Conservation (phyloP, 1,139 yeast species). For the Ogataea hybrid region DNA sequence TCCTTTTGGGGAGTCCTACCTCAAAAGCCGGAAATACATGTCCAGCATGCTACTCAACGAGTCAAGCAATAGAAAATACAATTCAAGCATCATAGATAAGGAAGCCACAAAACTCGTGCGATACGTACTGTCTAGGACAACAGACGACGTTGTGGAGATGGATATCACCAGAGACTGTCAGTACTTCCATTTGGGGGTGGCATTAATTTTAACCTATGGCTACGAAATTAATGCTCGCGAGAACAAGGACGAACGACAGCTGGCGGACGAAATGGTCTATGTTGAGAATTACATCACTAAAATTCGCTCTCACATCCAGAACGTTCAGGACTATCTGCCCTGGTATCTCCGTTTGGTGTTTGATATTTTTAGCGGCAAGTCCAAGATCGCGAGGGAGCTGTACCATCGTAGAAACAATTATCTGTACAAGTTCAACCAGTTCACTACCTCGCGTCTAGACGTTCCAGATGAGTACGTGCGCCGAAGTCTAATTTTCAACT, state of each 20-base stretch:
- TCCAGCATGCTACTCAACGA: constrained; percentile 47
- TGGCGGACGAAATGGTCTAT: constrained; percentile 54
- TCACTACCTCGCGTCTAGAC: constrained; percentile 30
- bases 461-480: constrained; percentile 12
- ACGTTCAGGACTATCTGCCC: constrained; percentile 63
- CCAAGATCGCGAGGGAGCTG: constrained; percentile 35
- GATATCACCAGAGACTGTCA: constrained; percentile 35
- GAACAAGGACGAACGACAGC: constrained; percentile 36
- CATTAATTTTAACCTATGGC: constrained; percentile 63
- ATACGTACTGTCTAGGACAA: constrained; percentile 8
- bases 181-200: constrained; percentile 54
- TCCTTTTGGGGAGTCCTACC: constrained; percentile 58
- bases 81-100: constrained; percentile 40
- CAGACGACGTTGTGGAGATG: constrained; percentile 3
- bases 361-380: constrained; percentile 30
- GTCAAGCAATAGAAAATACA: constrained; percentile 34
- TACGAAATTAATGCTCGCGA: constrained; percentile 41
- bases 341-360: constrained; percentile 35
- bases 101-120: constrained; percentile 39
- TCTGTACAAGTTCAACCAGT: constrained; percentile 40
- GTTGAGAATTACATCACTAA: constrained; percentile 67
- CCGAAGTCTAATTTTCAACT: constrained; percentile 30
- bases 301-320: constrained; percentile 61
- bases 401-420: constrained; percentile 53
- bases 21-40: constrained; percentile 52